Base-by-base conservation (phyloP, 2,329 filamentous ascomycete species). In the Apiospora hydei region DNA sequence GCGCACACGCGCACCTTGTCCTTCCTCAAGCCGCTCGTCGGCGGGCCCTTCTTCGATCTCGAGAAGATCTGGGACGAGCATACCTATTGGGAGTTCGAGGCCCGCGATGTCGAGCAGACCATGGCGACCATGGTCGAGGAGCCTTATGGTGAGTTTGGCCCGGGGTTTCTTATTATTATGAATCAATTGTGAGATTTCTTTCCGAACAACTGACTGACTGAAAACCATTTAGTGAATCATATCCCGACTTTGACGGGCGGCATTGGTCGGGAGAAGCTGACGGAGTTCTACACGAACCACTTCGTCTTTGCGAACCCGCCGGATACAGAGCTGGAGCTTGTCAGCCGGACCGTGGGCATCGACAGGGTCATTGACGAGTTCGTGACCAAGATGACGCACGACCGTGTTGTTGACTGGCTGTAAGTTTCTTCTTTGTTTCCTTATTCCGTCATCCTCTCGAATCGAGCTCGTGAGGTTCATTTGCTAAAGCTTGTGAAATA, bases 111-210 rank as follows among this genome's bases (percentile, higher is more conserved):
- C 0, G 89, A 90, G 73, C 88, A 90, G 74, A 95, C 93, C 0
- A 95, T 95, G 93, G 86, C 85, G n/a, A 95, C 93, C 0, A 95
- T 95, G 93, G 92, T 94, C 1, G 86, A 91, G 67, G 90, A 94
- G 79, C 93, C 93, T 1, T 94, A 95, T 77, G 57, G 57, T 64
- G 8, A 64, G 57, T 64, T 21, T 1, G 53, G 30, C 2, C 4
- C 26, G 34, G 16, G 14, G 14, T 46, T 21, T 21, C 44, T 46
- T 21, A 5, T 38, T 38, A 38, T 38, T 38, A 4, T 38, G 34
- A 38, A 3, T 38, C 26, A 30, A 30, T 30, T 30, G 26, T 30
- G 26, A 30, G 34, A 8, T 38, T 38, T 38, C 34, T 6, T 38
- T 38, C 5, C 34, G 34, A 4, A 6, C 34, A 38, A 6, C 7